phyloP scores from a whole-genome alignment of 2,329 filamentous ascomycete genomes.

The Fusarium camptoceras region DNA sequence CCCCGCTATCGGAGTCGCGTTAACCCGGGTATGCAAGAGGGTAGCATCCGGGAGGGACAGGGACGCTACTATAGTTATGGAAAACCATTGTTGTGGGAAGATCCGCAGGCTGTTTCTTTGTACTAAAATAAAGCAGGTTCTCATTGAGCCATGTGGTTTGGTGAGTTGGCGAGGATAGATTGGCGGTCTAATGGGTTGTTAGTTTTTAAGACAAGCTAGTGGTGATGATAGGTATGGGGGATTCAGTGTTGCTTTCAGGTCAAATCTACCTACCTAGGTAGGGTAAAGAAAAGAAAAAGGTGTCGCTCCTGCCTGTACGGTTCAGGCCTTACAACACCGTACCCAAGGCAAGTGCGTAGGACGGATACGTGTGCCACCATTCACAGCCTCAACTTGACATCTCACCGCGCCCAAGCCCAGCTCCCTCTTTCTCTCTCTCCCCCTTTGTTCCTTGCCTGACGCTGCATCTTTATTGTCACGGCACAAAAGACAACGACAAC shows the following conservation, averaged over 20 bases:
- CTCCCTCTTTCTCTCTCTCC: not conserved
- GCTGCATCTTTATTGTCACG: slow-evolving; percentile 3
- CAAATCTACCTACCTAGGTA: no score
- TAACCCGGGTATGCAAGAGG: slow-evolving; percentile 25
- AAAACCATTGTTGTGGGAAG: slow-evolving; percentile 7
- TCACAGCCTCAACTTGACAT: slow-evolving; percentile 36
- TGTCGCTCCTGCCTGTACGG: not conserved
- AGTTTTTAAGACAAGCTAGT: not conserved
- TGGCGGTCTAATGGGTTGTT: not conserved
- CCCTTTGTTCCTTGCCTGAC: slow-evolving; percentile 25
- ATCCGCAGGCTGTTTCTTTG: slow-evolving; percentile 24
- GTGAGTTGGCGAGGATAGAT: slow-evolving; percentile 11
- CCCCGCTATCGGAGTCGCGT: slow-evolving; percentile 31
- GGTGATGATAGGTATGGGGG: not conserved
- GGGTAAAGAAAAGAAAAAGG: not conserved
- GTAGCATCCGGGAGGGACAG: slow-evolving; percentile 9
- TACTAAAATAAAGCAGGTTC: slow-evolving; percentile 2
- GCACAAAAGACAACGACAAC: not conserved
- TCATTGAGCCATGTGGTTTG: slow-evolving; percentile 16
- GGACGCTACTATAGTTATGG: not conserved
- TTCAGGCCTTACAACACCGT: not conserved
- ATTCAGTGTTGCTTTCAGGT: not conserved
- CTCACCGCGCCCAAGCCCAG: slow-evolving; percentile 16
- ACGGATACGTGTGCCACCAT: slow-evolving; percentile 30
- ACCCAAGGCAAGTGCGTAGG: not conserved